Base-by-base conservation (phyloP, 139 green algal species). In the Chlorella vulgaris region DNA sequence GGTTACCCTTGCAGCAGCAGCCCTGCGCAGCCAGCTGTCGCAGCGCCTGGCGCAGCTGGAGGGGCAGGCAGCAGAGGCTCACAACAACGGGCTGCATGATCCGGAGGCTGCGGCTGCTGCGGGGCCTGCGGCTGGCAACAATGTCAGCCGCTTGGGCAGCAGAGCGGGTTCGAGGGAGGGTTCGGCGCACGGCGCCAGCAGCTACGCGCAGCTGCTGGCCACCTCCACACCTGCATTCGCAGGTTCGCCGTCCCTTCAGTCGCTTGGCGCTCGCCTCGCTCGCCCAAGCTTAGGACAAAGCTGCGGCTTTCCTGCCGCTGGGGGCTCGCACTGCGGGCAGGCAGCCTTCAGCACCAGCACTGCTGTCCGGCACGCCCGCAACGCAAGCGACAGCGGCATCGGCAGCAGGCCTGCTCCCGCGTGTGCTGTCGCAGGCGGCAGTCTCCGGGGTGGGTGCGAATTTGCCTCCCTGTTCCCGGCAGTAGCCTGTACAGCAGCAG, bases 331-430 rank as follows among this genome's bases (percentile, higher is more conserved):
- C 33, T 66, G 70, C 21, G 18, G 19, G 21, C 70, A 3, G 7
- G 43, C 19, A 0, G 36, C 19, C 33, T 24, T 19, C 3, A 26
- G 2, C 8, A 7, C 22, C 33, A 19, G 31, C 33, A 0, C 4
- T 1, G 21, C n/a, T 13, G 50, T 6, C 29, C 31, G 1, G 1
- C 70, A 78, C 33, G 21, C 24, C 5, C 53, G 70, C 28, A 21
- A 15, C 5, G 70, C 33, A 31, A 78, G 70, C 50, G 70, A 78
- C 50, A 65, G 70, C 50, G 70, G 70, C 47, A 47, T 36, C 6
- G 24, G 70, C 36, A 24, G 29, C 67, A 15, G 2, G 13, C n/a
- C 42, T n/a, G 70, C 50, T 7, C 70, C 7, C 21, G 39, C n/a
- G 3, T 10, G 26, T n/a, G 40, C 1, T 28, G 26, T 18, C 18